A percentile compares a stretch with the other conserved stretches of the same genome.
Conservation (phyloP, 371 early-diverging fungal species). For the Rhizomucor miehei region DNA sequence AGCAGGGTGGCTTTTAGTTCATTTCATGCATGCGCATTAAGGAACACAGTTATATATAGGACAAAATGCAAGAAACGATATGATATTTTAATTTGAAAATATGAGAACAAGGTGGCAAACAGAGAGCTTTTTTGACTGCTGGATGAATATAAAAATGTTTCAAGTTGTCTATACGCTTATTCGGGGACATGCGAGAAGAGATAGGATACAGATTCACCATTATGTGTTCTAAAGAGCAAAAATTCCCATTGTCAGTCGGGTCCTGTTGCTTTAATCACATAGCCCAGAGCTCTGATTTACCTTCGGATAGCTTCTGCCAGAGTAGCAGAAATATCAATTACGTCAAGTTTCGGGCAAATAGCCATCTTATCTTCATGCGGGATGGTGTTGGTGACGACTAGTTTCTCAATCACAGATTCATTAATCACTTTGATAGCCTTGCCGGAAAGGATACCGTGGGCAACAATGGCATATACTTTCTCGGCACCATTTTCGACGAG, state of each 20-base stretch:
- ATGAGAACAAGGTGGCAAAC: no score
- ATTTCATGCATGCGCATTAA: no score
- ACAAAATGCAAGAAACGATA: no score
- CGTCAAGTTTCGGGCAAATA: slow-evolving; percentile 86
- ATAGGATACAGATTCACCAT: slow-evolving; percentile 93
- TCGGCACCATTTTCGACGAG: slow-evolving; percentile 89
- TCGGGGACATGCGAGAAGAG: slow-evolving; percentile 69
- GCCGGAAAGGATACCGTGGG: slow-evolving; percentile 92
- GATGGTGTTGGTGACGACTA: slow-evolving; percentile 93
- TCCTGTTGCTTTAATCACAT: no score
- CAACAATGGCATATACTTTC: slow-evolving; percentile 95
- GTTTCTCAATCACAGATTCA: slow-evolving; percentile 77
- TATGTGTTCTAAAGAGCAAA: slow-evolving; percentile 81
- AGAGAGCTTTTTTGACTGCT: no score
- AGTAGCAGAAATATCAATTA: slow-evolving; percentile 91
- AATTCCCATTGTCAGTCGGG: no score
- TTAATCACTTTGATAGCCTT: slow-evolving; percentile 90
- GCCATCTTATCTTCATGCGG: slow-evolving; percentile 88
- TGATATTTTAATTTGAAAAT: no score
- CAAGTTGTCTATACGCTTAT: slow-evolving; percentile 11
- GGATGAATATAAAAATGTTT: background rate
- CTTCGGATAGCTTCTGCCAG: slow-evolving; percentile 87
- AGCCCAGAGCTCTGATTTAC: slow-evolving; percentile 38
- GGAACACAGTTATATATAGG: no score
- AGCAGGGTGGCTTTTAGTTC: no score